phyloP scores from a whole-genome alignment of 768 basidiomycete genomes.

The Mycena indigotica region DNA sequence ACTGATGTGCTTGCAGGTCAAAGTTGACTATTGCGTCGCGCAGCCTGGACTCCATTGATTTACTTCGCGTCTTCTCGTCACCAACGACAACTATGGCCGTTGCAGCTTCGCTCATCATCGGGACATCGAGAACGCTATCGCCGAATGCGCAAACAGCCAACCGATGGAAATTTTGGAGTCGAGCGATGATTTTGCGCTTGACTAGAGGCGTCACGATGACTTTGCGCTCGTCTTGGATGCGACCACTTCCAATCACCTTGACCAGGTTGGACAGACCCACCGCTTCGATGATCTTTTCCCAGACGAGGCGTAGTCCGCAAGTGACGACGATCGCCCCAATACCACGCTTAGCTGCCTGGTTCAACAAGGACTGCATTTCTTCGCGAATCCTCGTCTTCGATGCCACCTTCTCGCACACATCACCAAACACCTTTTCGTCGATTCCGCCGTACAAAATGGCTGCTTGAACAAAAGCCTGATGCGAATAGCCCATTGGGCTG shows the following conservation, averaged over 20 bases:
- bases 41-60: constrained; percentile 24
- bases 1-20: constrained; percentile 23
- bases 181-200: constrained; percentile 23
- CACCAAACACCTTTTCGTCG: constrained; percentile 18
- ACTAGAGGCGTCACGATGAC: constrained; percentile 24
- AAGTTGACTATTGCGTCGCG: constrained; percentile 23
- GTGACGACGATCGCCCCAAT: constrained; percentile 21
- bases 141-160: constrained; percentile 27
- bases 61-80: constrained; percentile 24
- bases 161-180: constrained; percentile 20
- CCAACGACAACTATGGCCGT: constrained; percentile 27
- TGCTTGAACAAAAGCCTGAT: constrained; percentile 27
- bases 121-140: constrained; percentile 27
- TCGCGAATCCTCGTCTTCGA: constrained; percentile 20
- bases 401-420: constrained; percentile 22
- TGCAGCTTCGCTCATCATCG: constrained; percentile 28
- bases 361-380: constrained; percentile 19
- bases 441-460: constrained; percentile 24
- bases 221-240: constrained; percentile 17
- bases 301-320: constrained; percentile 21
- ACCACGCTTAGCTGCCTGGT: constrained; percentile 8
- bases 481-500: constrained; percentile 27
- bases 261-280: constrained; percentile 24
- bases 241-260: constrained; percentile 26
- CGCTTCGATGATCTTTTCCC: constrained; percentile 21